Conservation (phyloP, 306 rosid genomes). For the Rosa multiflora region DNA sequence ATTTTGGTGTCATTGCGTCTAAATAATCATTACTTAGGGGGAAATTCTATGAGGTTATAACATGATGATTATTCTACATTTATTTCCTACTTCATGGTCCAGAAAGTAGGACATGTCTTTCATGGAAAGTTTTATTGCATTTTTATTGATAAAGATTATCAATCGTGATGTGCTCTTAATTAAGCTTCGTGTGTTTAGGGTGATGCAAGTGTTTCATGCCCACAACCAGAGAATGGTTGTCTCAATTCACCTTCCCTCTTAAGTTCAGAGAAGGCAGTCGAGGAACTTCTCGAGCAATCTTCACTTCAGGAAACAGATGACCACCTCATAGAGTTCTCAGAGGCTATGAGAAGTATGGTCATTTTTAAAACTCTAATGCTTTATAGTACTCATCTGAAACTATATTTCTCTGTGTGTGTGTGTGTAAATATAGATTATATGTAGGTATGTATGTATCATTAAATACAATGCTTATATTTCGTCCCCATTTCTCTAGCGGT, state of each 20-base stretch:
- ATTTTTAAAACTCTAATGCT: constrained; percentile 17
- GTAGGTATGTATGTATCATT: constrained; percentile 22
- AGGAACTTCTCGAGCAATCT: constrained; percentile 69
- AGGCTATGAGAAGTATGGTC: constrained; percentile 85
- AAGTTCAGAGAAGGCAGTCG: constrained; percentile 70
- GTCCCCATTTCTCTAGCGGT: constrained; percentile 65
- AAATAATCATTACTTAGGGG: background rate
- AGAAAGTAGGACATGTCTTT: background rate
- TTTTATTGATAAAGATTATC: background rate
- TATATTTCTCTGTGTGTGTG: constrained; percentile 19
- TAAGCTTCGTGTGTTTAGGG: constrained; percentile 48
- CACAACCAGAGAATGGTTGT: constrained; percentile 65
- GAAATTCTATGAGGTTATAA: background rate
- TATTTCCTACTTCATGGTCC: background rate
- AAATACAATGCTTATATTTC: constrained; percentile 39
- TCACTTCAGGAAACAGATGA: constrained; percentile 73
- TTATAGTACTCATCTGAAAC: constrained; percentile 17
- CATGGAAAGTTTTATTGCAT: background rate
- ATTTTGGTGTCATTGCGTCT: background rate
- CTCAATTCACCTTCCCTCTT: constrained; percentile 56
- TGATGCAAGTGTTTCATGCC: constrained; percentile 45
- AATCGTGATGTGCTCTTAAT: background rate
- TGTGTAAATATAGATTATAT: background rate
- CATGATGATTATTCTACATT: background rate
- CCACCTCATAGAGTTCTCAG: constrained; percentile 94